phyloP scores from a whole-genome alignment of 2,329 filamentous ascomycete species.

The Lomentospora prolificans region DNA sequence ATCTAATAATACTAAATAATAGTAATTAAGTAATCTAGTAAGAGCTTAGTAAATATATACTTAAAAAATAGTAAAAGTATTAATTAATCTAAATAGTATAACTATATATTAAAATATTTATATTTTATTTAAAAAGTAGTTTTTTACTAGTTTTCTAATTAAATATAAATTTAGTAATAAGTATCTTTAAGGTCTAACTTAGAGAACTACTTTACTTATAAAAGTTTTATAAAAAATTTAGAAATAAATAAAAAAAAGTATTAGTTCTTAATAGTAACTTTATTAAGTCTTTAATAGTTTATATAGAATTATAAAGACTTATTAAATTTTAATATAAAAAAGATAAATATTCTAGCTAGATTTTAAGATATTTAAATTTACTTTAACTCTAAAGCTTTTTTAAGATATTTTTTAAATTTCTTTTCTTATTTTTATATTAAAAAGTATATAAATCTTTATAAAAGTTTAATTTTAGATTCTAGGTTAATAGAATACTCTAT shows the following conservation, averaged over 20 bases:
- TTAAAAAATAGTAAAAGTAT: slow-evolving; percentile 11
- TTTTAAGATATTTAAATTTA: not conserved
- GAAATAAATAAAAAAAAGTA: not conserved
- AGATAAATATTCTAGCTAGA: not conserved
- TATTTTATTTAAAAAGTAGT: slow-evolving; percentile 10
- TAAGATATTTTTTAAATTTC: not conserved
- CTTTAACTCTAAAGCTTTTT: not conserved
- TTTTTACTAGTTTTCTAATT: slow-evolving; percentile 10
- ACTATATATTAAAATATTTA: slow-evolving; percentile 13
- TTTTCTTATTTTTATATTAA: not conserved
- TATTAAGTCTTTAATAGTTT: not conserved
- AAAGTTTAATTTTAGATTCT: not conserved
- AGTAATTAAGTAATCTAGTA: slow-evolving; percentile 6
- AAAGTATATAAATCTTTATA: not conserved
- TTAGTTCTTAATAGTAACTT: not conserved
- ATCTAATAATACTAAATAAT: slow-evolving; percentile 11
- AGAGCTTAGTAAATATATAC: slow-evolving; percentile 12
- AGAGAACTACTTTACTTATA: slow-evolving; percentile 6
- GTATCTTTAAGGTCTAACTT: slow-evolving; percentile 10
- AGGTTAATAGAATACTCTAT: not conserved
- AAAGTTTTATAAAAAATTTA: slow-evolving; percentile 11
- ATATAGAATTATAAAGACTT: not conserved
- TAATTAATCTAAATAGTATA: slow-evolving; percentile 12
- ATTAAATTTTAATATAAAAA: not conserved
- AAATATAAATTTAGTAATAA: slow-evolving; percentile 9